These are phyloP conservation scores for Populus tremula DNA, from an alignment of 345 rosid species.

Conservation along the genomic window DNA sequence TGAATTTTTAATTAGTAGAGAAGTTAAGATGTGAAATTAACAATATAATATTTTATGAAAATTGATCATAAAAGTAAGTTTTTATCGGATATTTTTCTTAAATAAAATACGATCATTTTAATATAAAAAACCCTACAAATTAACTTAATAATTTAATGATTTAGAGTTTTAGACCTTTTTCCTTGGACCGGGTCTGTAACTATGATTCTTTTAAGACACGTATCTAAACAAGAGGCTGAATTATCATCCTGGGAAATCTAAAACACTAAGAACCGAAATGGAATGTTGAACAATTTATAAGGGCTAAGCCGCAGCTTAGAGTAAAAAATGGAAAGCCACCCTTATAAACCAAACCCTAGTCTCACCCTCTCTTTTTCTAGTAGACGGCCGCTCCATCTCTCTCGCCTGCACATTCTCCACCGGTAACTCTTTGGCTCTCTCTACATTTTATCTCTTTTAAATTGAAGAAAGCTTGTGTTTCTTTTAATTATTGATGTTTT, in stretches of 20 bases:
- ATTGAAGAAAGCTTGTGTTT: neutral
- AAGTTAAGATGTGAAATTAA: too few relatives aligned
- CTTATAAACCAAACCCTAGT: constrained; percentile 1
- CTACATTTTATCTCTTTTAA: neutral
- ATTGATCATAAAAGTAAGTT: too few relatives aligned
- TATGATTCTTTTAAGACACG: too few relatives aligned
- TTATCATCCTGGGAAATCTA: neutral
- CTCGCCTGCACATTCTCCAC: neutral
- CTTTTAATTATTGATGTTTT: neutral
- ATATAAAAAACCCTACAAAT: too few relatives aligned
- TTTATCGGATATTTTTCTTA: accelerated
- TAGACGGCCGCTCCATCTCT: neutral
- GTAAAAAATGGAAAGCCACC: neutral
- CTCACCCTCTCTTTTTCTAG: too few relatives aligned
- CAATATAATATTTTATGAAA: too few relatives aligned
- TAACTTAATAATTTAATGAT: too few relatives aligned
- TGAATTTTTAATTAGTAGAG: too few relatives aligned
- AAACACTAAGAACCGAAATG: neutral
- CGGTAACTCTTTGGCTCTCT: neutral
- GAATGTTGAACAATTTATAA: neutral
- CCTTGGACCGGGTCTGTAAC: too few relatives aligned
- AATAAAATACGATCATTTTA: too few relatives aligned
- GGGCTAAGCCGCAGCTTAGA: neutral
- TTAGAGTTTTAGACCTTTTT: too few relatives aligned
- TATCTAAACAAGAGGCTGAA: too few relatives aligned